Percentiles rank a stretch among this genome's conserved stretches.
Evolutionary conservation across 208 protist genomes (phyloP).

Genomic region (Leishmania turanica): DNA sequence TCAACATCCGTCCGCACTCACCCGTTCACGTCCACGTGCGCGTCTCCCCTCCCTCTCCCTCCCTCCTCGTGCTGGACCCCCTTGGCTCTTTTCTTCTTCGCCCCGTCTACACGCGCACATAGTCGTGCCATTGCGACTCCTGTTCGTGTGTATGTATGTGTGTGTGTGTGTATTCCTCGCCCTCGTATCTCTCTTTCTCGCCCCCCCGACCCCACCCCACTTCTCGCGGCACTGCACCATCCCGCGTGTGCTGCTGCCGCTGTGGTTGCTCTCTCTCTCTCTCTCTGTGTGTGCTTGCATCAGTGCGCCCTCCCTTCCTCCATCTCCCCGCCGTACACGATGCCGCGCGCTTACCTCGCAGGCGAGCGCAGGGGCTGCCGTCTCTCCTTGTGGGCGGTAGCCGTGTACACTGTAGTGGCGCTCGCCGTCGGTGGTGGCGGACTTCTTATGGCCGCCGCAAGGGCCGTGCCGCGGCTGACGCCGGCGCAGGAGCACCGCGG

Average conservation of each 20-base stretch:
- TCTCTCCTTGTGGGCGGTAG: neutral
- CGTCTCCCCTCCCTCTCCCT: neutral
- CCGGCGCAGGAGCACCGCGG: conserved; percentile 50
- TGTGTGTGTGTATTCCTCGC: neutral
- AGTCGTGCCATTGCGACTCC: neutral
- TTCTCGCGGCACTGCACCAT: neutral
- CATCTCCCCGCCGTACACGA: neutral
- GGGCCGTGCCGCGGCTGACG: conserved; percentile 25
- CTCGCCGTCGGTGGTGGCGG: conserved; percentile 13
- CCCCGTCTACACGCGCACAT: neutral
- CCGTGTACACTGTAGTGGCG: neutral
- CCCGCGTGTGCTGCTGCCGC: neutral
- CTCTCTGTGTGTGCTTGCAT: neutral
- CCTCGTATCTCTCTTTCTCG: too few relatives aligned
- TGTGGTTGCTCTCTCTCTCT: neutral
- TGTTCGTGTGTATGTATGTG: neutral
- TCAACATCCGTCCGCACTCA: neutral
- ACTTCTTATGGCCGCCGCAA: conserved; percentile 5
- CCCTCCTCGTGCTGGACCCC: neutral
- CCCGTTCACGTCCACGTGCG: neutral
- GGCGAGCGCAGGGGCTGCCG: neutral
- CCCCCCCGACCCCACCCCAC: neutral
- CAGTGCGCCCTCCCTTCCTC: neutral
- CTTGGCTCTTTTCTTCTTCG: too few relatives aligned
- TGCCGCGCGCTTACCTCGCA: neutral